Evolutionary conservation across 2,329 filamentous ascomycete species (phyloP).

Genomic region (Xylariaceae sp.): DNA sequence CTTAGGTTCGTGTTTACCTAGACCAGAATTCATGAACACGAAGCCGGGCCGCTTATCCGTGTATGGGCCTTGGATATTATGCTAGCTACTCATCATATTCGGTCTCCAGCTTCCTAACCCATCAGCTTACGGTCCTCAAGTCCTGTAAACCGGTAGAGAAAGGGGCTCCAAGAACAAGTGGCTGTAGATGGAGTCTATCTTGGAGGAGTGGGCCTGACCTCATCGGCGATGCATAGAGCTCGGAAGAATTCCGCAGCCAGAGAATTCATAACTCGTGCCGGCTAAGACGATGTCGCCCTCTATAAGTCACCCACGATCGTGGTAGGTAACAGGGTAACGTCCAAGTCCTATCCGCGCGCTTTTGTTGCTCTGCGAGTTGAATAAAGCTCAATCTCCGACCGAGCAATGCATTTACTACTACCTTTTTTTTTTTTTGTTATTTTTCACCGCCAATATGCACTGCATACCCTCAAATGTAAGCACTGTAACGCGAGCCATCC

Average conservation of each 20-base stretch:
- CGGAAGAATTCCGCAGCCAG: background rate
- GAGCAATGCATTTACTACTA: background rate
- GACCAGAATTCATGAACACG: background rate
- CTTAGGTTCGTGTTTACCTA: no score
- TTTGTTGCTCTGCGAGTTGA: background rate
- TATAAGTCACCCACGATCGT: background rate
- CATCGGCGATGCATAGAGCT: background rate
- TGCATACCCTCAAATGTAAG: background rate
- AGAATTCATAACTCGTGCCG: background rate
- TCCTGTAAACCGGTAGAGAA: background rate
- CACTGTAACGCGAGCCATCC: background rate
- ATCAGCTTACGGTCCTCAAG: background rate
- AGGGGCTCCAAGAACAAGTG: background rate
- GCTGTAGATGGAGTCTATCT: background rate
- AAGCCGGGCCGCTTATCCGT: background rate
- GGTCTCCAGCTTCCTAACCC: background rate
- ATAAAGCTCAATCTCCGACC: background rate
- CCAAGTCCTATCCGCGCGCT: background rate
- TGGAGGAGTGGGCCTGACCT: background rate
- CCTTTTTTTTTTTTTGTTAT: background rate
- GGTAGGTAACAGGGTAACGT: background rate
- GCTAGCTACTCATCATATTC: background rate
- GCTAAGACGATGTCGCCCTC: no score
- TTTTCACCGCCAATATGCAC: background rate
- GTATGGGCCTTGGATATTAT: background rate